Base-by-base conservation (phyloP, 495 filamentous ascomycete species). In the Talaromyces proteolyticus region DNA sequence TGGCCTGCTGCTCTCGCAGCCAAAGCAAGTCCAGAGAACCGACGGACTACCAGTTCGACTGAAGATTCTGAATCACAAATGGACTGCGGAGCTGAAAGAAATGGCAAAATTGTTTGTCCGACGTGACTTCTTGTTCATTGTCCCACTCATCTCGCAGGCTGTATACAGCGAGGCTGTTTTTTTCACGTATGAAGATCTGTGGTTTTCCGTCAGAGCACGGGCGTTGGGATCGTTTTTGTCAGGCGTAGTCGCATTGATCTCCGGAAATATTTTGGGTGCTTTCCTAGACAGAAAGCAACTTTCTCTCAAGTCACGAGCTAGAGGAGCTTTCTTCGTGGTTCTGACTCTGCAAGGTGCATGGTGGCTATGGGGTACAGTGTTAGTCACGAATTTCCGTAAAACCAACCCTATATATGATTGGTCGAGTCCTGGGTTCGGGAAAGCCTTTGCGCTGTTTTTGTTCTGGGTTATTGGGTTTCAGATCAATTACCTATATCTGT, bases 401-500 rank as follows among this genome's bases (percentile, higher is more conserved):
- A 77, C 69, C 3, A 59, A 67, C 34, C 79, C 80, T 2, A 69
- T 64, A 4, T 80, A 71, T 51, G 82, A 86, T 59, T 86, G 82
- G 82, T 47, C 44, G 7, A 68, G 72, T 47, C 57, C 64, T 1
- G 79, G 74, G 0, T 85, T 85, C 43, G 80, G 78, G 12, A 67
- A 65, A 29, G 77, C 70, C 0, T 86, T 84, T 51, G 75, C 68
- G 0, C 65, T 84, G 10, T 84, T 79, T 55, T 44, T 84, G 6
- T 74, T 84, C 51, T 71, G 79, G 60, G 77, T 78, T 25, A 58
- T 70, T 19, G 74, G 77, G 0, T 86, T 86, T 56, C 80, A 85
- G 59, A 49, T 83, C 17, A 85, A 84, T 52, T 85, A 84, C 57
- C 70, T 84, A 51, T 84, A 76, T 56, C 57, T 83, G 69, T 83